Evolutionary conservation across 495 filamentous ascomycete genomes (phyloP).

Genomic region (Aspergillus conjunctus): DNA sequence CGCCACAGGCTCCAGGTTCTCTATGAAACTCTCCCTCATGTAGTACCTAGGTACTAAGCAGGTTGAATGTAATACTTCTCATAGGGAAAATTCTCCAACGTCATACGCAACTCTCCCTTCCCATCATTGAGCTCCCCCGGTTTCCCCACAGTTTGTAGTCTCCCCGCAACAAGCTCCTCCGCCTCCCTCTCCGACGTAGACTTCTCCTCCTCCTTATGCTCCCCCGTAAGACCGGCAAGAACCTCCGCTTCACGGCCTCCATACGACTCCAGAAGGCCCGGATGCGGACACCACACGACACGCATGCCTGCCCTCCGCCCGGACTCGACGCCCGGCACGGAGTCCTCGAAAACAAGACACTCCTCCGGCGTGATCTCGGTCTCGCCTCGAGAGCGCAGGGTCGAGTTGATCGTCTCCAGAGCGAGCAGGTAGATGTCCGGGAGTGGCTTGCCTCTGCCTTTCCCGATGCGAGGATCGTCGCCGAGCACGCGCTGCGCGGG

Average conservation of each 20-base stretch:
- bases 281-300: constrained; percentile 91
- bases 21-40: background rate
- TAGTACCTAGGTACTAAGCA: too few relatives aligned
- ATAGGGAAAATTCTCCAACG: constrained; percentile 73
- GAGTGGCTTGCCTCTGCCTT: constrained; percentile 84
- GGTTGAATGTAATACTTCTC: constrained; percentile 64
- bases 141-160: constrained; percentile 47
- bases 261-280: constrained; percentile 73
- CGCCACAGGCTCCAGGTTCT: too few relatives aligned
- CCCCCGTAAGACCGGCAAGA: constrained; percentile 76
- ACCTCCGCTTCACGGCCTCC: constrained; percentile 77
- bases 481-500: constrained; percentile 71
- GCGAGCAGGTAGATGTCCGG: constrained; percentile 95
- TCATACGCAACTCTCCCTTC: constrained; percentile 64
- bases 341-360: constrained; percentile 96
- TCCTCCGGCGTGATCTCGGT: constrained; percentile 75
- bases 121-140: constrained; percentile 66
- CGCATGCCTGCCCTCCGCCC: constrained; percentile 92
- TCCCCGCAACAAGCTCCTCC: constrained; percentile 45
- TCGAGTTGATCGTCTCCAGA: constrained; percentile 78
- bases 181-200: constrained; percentile 46
- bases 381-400: constrained; percentile 60
- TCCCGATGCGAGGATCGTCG: constrained; percentile 79
- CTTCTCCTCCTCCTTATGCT: constrained; percentile 61
- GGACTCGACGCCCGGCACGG: constrained; percentile 88